Percentiles rank a stretch among this genome's conserved stretches.
Conservation (phyloP, 2,329 filamentous ascomycete species). For the Bipolaris oryzae region DNA sequence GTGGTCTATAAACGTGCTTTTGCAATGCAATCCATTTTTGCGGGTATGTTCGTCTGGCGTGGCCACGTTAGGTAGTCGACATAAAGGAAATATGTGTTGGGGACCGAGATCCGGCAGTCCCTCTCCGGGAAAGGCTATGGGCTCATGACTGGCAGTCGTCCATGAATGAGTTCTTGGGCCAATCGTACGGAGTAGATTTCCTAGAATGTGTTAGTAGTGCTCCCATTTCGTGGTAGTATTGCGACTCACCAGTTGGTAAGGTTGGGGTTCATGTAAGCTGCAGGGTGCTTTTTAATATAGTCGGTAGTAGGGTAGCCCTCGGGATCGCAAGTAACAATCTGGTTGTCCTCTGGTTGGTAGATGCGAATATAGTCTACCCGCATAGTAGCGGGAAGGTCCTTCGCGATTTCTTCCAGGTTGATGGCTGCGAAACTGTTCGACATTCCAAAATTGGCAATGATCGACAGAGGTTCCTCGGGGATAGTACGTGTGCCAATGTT, state of each 20-base stretch:
- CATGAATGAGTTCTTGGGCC: conserved; percentile 68
- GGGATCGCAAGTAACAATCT: conserved; percentile 70
- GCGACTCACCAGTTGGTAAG: conserved; percentile 64
- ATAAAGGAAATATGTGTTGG: conserved; percentile 16
- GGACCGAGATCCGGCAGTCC: conserved; percentile 28
- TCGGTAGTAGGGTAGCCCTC: conserved; percentile 68
- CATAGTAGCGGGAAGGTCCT: conserved; percentile 66
- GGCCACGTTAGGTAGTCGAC: conserved; percentile 35
- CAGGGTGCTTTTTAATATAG: conserved; percentile 68
- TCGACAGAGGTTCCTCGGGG: conserved; percentile 69
- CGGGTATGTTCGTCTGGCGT: conserved; percentile 38
- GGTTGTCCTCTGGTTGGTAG: conserved; percentile 66
- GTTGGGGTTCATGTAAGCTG: conserved; percentile 68
- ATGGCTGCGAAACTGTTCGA: conserved; percentile 68
- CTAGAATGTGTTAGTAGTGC: conserved; percentile 35
- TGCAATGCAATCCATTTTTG: conserved; percentile 27
- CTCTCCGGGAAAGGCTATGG: conserved; percentile 13
- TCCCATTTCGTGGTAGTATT: not conserved
- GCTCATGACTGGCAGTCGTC: conserved; percentile 56
- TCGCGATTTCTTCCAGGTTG: conserved; percentile 62
- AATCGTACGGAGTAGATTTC: conserved; percentile 59
- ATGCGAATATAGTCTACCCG: conserved; percentile 73
- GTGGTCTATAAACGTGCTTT: conserved; percentile 40
- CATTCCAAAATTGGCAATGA: conserved; percentile 75
- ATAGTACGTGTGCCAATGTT: conserved; percentile 71